Conservation (phyloP, 148 eudicot species). For the Persicaria maculosa region DNA sequence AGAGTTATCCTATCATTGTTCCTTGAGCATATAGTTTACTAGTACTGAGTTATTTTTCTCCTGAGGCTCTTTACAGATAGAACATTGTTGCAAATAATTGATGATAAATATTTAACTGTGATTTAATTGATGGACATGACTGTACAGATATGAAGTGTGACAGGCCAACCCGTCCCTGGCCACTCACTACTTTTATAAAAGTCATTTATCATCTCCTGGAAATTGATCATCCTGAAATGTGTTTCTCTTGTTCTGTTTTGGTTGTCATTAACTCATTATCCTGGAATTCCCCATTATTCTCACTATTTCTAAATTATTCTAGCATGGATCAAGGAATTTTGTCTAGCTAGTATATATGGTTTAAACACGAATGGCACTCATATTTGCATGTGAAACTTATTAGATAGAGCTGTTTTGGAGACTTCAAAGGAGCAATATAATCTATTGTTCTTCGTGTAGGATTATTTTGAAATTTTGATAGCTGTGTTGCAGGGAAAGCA, state of each 20-base stretch:
- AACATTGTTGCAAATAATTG: not conserved
- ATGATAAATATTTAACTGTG: not conserved
- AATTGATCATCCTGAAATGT: not conserved
- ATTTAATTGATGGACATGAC: not conserved
- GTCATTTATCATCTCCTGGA: not conserved
- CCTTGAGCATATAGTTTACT: constrained; percentile 1
- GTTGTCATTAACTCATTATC: not conserved
- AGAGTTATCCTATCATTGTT: not conserved
- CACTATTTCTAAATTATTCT: not conserved
- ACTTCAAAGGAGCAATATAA: not conserved
- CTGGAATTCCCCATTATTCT: not conserved
- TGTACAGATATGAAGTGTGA: not conserved
- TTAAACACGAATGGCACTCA: not conserved
- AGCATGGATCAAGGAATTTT: not conserved
- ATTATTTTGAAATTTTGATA: constrained; percentile 11
- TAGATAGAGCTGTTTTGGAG: not conserved
- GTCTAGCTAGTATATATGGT: not conserved
- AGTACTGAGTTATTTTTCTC: not conserved
- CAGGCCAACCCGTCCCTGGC: not conserved
- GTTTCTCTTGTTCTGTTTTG: not conserved
- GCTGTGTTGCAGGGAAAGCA: constrained; percentile 70
- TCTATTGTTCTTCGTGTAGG: not conserved
- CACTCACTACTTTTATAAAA: too few species aligned
- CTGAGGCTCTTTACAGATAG: not conserved
- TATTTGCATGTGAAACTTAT: not conserved